Percentiles rank a stretch among this genome's conserved stretches.
phyloP scores from a whole-genome alignment of 1,284 basidiomycete species.

The Puccinia sorghi region DNA sequence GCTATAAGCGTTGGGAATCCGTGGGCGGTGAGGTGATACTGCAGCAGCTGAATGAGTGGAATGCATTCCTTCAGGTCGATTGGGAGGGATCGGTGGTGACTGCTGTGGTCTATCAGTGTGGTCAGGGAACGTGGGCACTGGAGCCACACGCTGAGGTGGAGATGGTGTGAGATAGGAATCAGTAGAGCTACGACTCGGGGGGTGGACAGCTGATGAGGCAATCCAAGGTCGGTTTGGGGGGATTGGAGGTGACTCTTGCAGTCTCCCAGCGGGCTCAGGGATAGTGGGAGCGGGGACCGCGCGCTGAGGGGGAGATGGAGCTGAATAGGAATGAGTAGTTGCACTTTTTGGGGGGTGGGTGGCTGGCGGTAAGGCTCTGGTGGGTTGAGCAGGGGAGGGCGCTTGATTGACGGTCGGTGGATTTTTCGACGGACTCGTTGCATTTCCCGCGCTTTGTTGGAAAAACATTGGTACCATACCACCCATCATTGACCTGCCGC shows the following conservation, averaged over 20 bases:
- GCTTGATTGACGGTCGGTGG: neutral
- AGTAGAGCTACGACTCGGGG: slow-evolving; percentile 1
- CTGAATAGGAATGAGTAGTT: slow-evolving; percentile 11
- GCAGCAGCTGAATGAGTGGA: slow-evolving; percentile 9
- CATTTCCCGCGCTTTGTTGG: neutral
- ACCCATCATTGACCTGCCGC: slow-evolving; percentile 45
- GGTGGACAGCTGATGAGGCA: slow-evolving; percentile 13
- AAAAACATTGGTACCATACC: slow-evolving; percentile 42
- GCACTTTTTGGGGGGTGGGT: slow-evolving; percentile 4
- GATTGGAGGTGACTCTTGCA: slow-evolving; percentile 16
- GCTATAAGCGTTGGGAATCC: slow-evolving; percentile 34
- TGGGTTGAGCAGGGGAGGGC: slow-evolving; percentile 26
- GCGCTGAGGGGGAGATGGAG: slow-evolving; percentile 29
- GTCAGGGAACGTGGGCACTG: slow-evolving; percentile 9
- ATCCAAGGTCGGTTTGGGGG: slow-evolving; percentile 14
- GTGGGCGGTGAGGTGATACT: slow-evolving; percentile 18
- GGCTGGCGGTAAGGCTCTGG: slow-evolving; percentile 18
- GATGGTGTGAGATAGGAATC: slow-evolving; percentile 20
- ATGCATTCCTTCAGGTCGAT: neutral
- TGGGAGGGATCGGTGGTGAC: slow-evolving; percentile 27
- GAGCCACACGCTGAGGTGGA: slow-evolving; percentile 22
- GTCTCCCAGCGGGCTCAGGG: slow-evolving; percentile 5
- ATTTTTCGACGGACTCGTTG: slow-evolving; percentile 17
- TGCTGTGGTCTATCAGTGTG: neutral
- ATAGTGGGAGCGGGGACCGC: slow-evolving; percentile 8